phyloP scores from a whole-genome alignment of 176 grass and related monocot species.

The Raddia distichophylla region DNA sequence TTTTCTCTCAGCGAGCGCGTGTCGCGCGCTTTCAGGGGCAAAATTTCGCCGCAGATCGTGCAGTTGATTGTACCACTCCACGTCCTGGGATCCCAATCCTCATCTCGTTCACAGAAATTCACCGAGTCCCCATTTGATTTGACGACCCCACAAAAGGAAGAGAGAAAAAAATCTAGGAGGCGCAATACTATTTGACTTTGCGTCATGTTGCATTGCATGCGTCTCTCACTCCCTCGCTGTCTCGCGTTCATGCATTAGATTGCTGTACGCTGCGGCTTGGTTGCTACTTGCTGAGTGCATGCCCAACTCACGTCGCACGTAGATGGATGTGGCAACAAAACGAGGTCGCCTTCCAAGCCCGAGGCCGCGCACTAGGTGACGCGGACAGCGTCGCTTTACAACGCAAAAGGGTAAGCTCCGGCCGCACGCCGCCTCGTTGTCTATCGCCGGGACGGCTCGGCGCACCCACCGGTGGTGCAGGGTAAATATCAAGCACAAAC shows the following conservation, averaged over 20 bases:
- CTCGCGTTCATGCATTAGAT: not conserved
- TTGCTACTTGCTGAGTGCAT: not conserved
- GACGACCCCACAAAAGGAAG: not conserved
- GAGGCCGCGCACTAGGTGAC: slow-evolving; percentile 26
- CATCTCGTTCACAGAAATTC: slow-evolving; percentile 27
- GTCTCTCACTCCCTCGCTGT: not conserved
- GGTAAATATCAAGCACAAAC: not conserved
- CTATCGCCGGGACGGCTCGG: not conserved
- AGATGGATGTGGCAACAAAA: not conserved
- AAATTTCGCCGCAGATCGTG: slow-evolving; percentile 48
- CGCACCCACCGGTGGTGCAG: slow-evolving; percentile 38
- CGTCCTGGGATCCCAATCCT: not conserved
- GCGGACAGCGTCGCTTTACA: slow-evolving; percentile 44
- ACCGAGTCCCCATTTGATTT: not conserved
- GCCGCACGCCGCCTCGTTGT: slow-evolving; percentile 25
- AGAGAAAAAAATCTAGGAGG: not conserved
- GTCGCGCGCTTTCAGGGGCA: slow-evolving; percentile 26
- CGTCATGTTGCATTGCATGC: not conserved
- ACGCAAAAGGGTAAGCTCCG: slow-evolving; percentile 24
- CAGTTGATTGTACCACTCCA: not conserved
- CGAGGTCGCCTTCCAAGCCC: not conserved
- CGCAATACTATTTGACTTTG: not conserved
- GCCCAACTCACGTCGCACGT: not conserved
- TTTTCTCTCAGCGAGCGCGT: slow-evolving; percentile 9
- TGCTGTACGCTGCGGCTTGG: not conserved